Percentiles rank a stretch among this genome's conserved stretches.
Conservation (phyloP, 164 flowering plant species). For the Umbellularia californica region DNA sequence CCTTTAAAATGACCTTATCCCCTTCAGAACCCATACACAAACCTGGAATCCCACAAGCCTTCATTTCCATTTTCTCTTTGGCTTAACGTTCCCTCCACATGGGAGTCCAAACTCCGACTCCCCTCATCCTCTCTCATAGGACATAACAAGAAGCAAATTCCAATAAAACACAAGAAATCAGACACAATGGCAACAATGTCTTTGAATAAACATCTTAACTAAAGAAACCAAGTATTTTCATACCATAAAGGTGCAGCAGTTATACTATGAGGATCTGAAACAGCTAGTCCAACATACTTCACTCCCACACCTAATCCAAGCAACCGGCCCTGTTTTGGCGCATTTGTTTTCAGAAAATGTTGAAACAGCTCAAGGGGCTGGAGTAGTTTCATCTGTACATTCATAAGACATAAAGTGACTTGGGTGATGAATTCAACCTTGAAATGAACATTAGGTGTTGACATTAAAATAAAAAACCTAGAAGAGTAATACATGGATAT, state of each 20-base stretch:
- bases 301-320: conserved; percentile 89
- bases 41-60: too few species aligned
- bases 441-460: too few species aligned
- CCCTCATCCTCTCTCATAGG: background rate
- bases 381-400: conserved; percentile 52
- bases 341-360: conserved; percentile 33
- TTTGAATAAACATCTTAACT: background rate
- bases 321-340: conserved; percentile 38
- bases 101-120: too few species aligned
- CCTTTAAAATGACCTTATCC: too few species aligned
- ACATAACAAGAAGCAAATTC: background rate
- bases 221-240: background rate
- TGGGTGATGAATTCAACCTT: background rate
- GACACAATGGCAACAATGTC: background rate
- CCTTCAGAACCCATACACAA: too few species aligned
- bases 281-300: conserved; percentile 77
- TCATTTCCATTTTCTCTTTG: too few species aligned
- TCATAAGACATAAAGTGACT: background rate
- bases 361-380: conserved; percentile 54
- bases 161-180: background rate
- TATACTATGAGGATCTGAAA: conserved; percentile 58
- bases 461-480: background rate
- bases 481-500: background rate
- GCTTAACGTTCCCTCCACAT: too few species aligned
- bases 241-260: conserved; percentile 73